These are phyloP conservation scores for Austroboletus niveus DNA, from an alignment of 1,284 basidiomycete genomes.

Conservation along the genomic window DNA sequence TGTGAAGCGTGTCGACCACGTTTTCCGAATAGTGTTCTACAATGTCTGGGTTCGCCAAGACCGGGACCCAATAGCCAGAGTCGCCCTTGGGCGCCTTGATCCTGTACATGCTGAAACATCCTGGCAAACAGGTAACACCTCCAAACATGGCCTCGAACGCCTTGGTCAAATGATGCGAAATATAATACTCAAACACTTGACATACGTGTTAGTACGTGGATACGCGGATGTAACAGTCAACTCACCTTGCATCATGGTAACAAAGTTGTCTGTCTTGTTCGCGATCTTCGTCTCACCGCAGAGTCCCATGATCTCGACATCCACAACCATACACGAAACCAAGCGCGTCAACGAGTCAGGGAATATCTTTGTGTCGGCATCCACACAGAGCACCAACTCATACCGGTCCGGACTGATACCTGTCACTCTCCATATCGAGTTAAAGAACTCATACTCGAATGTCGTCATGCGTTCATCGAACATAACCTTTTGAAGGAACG, in stretches of 20 bases:
- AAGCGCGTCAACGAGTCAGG: conserved; percentile 91
- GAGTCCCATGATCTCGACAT: conserved; percentile 97
- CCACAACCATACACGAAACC: conserved; percentile 93
- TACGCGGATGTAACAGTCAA: background rate
- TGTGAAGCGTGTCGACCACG: conserved; percentile 96
- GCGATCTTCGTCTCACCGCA: conserved; percentile 99
- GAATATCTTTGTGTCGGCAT: conserved; percentile 98
- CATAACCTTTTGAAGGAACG: conserved; percentile 97
- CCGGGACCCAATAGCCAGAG: conserved; percentile 95
- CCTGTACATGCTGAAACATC: conserved; percentile 99
- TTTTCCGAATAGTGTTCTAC: conserved; percentile 98
- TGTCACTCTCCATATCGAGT: conserved; percentile 91
- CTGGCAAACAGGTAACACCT: conserved; percentile 98
- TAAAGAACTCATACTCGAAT: conserved; percentile 99
- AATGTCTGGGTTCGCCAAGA: conserved; percentile 96
- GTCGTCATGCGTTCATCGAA: conserved; percentile 99
- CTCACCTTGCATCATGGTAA: conserved; percentile 96
- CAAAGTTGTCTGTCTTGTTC: conserved; percentile 97
- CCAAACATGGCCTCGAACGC: conserved; percentile 99
- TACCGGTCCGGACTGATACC: conserved; percentile 97
- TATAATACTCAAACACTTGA: conserved; percentile 97
- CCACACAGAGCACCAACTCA: conserved; percentile 95
- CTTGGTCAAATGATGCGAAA: conserved; percentile 98
- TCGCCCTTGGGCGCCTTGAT: conserved; percentile 96
- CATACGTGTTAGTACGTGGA: conserved; percentile 7